Conservation (phyloP, 768 basidiomycete species). For the Russula brevipes region DNA sequence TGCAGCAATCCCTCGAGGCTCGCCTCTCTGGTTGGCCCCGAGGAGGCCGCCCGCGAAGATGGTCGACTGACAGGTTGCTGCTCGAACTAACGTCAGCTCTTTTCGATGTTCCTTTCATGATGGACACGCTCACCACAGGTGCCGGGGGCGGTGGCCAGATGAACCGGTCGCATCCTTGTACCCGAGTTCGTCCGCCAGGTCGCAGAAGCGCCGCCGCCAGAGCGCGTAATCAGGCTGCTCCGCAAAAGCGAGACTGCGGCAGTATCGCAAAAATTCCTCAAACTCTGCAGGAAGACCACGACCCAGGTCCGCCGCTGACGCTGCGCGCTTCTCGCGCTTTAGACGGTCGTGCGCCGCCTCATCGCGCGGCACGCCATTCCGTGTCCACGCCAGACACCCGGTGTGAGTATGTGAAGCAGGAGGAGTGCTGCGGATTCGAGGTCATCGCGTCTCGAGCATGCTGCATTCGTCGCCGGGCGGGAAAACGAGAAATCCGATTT, state of each 20-base stretch:
- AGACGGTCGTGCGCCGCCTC: slow-evolving; percentile 56
- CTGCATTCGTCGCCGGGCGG: slow-evolving; percentile 34
- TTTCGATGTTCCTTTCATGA: not conserved
- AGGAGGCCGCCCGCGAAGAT: slow-evolving; percentile 29
- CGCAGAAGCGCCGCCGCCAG: slow-evolving; percentile 63
- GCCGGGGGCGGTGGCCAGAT: slow-evolving; percentile 57
- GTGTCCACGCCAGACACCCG: slow-evolving; percentile 69
- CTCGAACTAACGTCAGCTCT: not conserved
- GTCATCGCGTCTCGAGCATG: slow-evolving; percentile 74
- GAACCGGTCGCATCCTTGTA: slow-evolving; percentile 56
- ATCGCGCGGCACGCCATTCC: slow-evolving; percentile 73
- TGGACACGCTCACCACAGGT: slow-evolving; percentile 28
- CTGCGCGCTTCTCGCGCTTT: slow-evolving; percentile 57
- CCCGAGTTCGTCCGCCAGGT: slow-evolving; percentile 55
- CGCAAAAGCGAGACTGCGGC: slow-evolving; percentile 59
- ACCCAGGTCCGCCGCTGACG: slow-evolving; percentile 62
- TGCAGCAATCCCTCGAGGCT: slow-evolving; percentile 8
- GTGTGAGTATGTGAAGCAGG: slow-evolving; percentile 75
- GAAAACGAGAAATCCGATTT: not conserved
- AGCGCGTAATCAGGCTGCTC: slow-evolving; percentile 60
- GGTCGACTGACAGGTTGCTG: slow-evolving; percentile 1
- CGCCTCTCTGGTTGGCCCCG: slow-evolving; percentile 26
- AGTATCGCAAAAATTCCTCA: slow-evolving; percentile 72
- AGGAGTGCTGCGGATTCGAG: slow-evolving; percentile 72
- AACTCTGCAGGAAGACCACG: slow-evolving; percentile 63